Evolutionary conservation across 805 yeast species (phyloP), one percentile per base, ranked within the genome.

Genomic region (Yamadazyma nakazawae): DNA sequence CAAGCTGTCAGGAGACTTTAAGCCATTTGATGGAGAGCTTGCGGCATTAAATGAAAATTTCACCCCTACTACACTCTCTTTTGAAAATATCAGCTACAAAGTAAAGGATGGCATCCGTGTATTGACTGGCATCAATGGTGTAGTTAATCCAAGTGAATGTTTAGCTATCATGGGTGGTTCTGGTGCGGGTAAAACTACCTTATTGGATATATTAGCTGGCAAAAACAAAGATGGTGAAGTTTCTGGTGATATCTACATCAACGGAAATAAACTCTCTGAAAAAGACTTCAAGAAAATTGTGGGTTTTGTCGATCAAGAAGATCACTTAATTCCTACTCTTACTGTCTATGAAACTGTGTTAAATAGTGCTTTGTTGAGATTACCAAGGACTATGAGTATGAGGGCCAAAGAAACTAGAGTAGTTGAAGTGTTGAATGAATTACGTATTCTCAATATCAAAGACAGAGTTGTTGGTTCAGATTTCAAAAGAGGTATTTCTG

Each of bases 131-230:
- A 75, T 88, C 0, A 81, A 79, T 54, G 99, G 99, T 9, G 55
- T 81, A 12, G 96, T 84, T 2, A 80, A 80, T 43, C 96, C 97
- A 2, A 85, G 97, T 34, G 90, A 90, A 61, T 85, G 96, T 51
- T 64, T 90, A 61, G 98, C 99, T 0, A 89, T 94, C 36, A 88
- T 94, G 96, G 99, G 99, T 37, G 97, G 97, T 1, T 91, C 97
- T 0, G 99, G 99, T 42, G 98, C 99, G 12, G 99, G 99, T 43
- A 94, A 94, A 62, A 92, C 99, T 0, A 92, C 99, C 0, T 68
- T 94, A 37, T 70, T 94, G 43, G 99, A 94, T 60, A 90, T 94
- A 49, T 70, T 94, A 46, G 98, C 98, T 0, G 86, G 84, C 40
- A 94, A 92, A 61, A 79, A 82, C 60, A 94, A 92, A 60, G 76